Evolutionary conservation across 2,329 filamentous ascomycete species (phyloP), one percentile per base, ranked within the genome.

Genomic region (Penicillium concentricum): DNA sequence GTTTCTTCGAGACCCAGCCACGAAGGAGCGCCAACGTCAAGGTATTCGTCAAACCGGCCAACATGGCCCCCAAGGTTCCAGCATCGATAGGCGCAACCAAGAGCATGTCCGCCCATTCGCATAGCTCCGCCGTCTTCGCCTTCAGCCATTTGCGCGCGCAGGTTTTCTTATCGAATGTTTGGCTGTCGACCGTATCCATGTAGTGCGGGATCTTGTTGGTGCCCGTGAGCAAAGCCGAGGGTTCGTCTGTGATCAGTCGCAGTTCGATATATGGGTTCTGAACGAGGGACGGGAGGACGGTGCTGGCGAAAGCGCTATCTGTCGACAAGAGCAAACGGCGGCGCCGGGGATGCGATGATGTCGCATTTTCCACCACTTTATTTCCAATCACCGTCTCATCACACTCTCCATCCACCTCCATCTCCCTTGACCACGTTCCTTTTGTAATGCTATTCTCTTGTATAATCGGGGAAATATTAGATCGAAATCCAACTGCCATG

Each of bases 1-100:
- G 89, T 76, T 96, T 96, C 7, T 87, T 88, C 0, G 89, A 86
- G 66, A 95, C 87, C 92, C 92, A 97, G 54, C 90, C 89, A 51
- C 92, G 84, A 47, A 97, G 73, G 1, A 96, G 84, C 65, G 93
- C 89, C 51, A 95, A 81, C 8, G 95, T 81, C 52, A 96, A 81
- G 30, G 87, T 95, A 67, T 91, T 91, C 3, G 90, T 87, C 56
- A 93, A 83, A 51, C 92, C 92, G 52, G 88, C 85, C 69, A 96
- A 81, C 91, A 97, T 96, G 71, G 91, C 91, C 30, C 90, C 90
- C 54, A 96, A 81, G 54, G 87, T 88, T 69, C 94, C 89, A 8
- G 91, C 90, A 72, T 94, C 89, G 47, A 96, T 87, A 4, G 92
- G 91, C 7, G 89, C 89, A 54, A 96, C 84, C 32, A 96, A 86